A percentile compares a stretch with the other conserved stretches of the same genome.
phyloP scores from a whole-genome alignment of 2,329 filamentous ascomycete genomes.

The Trichoderma sp. region DNA sequence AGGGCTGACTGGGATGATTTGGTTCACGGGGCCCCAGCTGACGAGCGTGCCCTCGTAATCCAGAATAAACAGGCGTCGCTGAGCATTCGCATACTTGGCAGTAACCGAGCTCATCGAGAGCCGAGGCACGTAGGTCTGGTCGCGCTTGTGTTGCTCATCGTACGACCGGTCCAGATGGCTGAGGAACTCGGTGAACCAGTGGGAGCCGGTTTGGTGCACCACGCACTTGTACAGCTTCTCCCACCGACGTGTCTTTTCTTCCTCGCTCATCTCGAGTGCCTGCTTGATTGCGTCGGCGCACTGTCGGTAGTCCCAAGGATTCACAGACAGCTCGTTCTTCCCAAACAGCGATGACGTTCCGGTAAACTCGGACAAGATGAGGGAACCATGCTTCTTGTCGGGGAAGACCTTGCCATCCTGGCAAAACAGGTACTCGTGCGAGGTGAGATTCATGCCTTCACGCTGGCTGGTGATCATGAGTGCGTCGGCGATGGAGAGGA shows the following conservation, averaged over 20 bases:
- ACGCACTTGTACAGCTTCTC: conserved; percentile 69
- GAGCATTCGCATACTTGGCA: conserved; percentile 62
- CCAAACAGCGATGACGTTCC: conserved; percentile 85
- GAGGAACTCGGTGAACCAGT: conserved; percentile 79
- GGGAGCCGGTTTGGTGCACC: conserved; percentile 74
- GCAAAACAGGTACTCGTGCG: conserved; percentile 89
- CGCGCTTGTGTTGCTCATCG: conserved; percentile 78
- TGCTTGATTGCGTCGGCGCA: conserved; percentile 82
- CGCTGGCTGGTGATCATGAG: conserved; percentile 93
- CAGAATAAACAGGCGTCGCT: conserved; percentile 77
- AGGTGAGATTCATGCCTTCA: conserved; percentile 96
- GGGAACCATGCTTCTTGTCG: conserved; percentile 76
- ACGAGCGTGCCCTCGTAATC: conserved; percentile 94
- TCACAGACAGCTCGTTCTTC: conserved; percentile 77
- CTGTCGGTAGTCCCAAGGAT: conserved; percentile 91
- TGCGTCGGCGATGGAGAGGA: conserved; percentile 84
- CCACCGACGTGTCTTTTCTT: conserved; percentile 75
- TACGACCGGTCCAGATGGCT: conserved; percentile 70
- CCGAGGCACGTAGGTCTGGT: conserved; percentile 82
- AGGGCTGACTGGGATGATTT: conserved; percentile 81
- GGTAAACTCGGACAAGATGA: conserved; percentile 94
- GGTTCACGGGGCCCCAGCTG: conserved; percentile 77
- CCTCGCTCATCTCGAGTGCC: conserved; percentile 74
- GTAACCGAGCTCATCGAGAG: conserved; percentile 66
- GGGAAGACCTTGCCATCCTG: conserved; percentile 73